These are phyloP conservation scores for Bipolaris victoriae DNA, from an alignment of 2,329 filamentous ascomycete genomes.

Conservation along the genomic window DNA sequence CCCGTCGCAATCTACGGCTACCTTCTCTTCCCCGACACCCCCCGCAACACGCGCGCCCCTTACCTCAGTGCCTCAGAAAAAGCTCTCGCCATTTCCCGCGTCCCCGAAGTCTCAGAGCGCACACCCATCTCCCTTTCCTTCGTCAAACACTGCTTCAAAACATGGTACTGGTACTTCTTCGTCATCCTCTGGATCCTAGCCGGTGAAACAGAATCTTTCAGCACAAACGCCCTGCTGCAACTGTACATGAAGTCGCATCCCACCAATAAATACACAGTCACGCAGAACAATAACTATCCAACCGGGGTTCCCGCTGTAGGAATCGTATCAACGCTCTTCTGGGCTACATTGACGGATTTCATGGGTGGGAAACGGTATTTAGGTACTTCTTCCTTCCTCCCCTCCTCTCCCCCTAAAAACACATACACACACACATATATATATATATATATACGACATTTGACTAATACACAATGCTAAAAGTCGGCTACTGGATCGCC, in stretches of 20 bases:
- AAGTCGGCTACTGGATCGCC: slow-evolving; percentile 63
- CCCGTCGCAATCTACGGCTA: slow-evolving; percentile 64
- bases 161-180: slow-evolving; percentile 72
- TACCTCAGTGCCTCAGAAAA: slow-evolving; percentile 53
- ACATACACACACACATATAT: too few species aligned
- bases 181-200: slow-evolving; percentile 72
- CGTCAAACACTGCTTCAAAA: slow-evolving; percentile 61
- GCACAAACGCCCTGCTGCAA: slow-evolving; percentile 64
- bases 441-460: neutral
- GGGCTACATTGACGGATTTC: slow-evolving; percentile 71
- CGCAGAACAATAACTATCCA: slow-evolving; percentile 61
- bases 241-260: slow-evolving; percentile 59
- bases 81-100: slow-evolving; percentile 52
- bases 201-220: slow-evolving; percentile 74
- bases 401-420: slow-evolving; percentile 1
- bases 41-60: slow-evolving; percentile 50
- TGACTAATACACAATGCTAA: neutral
- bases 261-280: slow-evolving; percentile 53
- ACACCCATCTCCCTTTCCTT: slow-evolving; percentile 59
- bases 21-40: slow-evolving; percentile 55
- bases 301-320: slow-evolving; percentile 61
- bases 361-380: slow-evolving; percentile 68
- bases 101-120: slow-evolving; percentile 52
- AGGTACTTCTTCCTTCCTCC: slow-evolving; percentile 35
- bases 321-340: slow-evolving; percentile 66